Evolutionary conservation across 768 basidiomycete genomes (phyloP).

Genomic region (Brasilioporus rufonigricans): DNA sequence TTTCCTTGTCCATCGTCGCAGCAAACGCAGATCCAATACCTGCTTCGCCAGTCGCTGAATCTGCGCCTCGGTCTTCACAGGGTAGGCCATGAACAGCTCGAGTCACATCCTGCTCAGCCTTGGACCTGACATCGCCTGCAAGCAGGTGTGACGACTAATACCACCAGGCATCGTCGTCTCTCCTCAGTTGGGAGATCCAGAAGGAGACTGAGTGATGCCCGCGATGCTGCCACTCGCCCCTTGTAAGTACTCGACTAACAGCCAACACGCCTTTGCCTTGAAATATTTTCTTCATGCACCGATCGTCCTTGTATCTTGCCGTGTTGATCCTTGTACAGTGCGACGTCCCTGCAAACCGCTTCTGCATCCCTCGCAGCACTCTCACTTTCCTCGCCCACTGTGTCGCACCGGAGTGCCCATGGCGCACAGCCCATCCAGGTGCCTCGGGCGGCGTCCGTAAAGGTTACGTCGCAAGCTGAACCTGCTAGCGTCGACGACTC

Average conservation of each 20-base stretch:
- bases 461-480: conserved; percentile 5
- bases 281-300: background rate
- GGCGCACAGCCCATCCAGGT: conserved; percentile 16
- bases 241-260: conserved; percentile 49
- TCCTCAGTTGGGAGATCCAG: conserved; percentile 69
- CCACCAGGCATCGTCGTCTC: conserved; percentile 60
- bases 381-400: conserved; percentile 41
- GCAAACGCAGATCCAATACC: conserved; percentile 49
- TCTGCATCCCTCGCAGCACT: conserved; percentile 41
- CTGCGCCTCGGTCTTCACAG: conserved; percentile 12
- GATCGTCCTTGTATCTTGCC: too few relatives aligned
- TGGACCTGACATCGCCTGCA: background rate
- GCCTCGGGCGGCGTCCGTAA: background rate
- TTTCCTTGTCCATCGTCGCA: conserved; percentile 68
- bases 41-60: conserved; percentile 25
- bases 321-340: conserved; percentile 23
- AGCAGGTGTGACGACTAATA: conserved; percentile 32
- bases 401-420: conserved; percentile 20
- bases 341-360: conserved; percentile 35
- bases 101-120: background rate
- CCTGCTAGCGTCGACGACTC: conserved; percentile 17
- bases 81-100: conserved; percentile 8
- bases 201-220: conserved; percentile 73
- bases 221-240: conserved; percentile 72
- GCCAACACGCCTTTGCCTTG: background rate